Conservation (phyloP, 1,284 basidiomycete genomes). For the Pterulicium gracile region DNA sequence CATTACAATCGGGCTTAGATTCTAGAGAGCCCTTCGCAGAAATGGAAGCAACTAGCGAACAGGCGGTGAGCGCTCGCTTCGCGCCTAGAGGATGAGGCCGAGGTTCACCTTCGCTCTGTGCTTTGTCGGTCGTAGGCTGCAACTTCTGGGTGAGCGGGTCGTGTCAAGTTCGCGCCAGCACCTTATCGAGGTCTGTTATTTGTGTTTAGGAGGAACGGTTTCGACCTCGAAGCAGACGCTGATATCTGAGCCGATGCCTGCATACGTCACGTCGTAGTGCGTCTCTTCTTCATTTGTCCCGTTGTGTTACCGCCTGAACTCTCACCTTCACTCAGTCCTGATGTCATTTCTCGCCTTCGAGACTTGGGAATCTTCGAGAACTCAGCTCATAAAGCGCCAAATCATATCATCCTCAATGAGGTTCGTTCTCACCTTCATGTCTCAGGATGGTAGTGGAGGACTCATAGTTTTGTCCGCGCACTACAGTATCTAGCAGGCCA, state of each 20-base stretch:
- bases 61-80: background rate
- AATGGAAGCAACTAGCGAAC: background rate
- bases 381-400: slow-evolving; percentile 60
- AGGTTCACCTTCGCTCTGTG: background rate
- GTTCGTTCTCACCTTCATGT: slow-evolving; percentile 22
- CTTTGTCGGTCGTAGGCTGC: background rate
- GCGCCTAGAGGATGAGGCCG: background rate
- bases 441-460: slow-evolving; percentile 6
- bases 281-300: slow-evolving; percentile 18
- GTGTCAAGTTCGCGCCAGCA: background rate
- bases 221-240: slow-evolving; percentile 44
- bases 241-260: slow-evolving; percentile 52
- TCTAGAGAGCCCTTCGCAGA: background rate
- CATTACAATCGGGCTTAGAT: background rate
- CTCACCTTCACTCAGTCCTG: slow-evolving; percentile 40
- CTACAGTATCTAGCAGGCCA: slow-evolving; percentile 76
- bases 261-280: slow-evolving; percentile 51
- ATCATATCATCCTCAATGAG: slow-evolving; percentile 84
- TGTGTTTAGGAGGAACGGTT: background rate
- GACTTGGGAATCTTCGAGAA: slow-evolving; percentile 46
- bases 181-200: background rate
- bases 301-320: slow-evolving; percentile 3
- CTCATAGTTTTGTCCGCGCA: slow-evolving; percentile 8
- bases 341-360: slow-evolving; percentile 61
- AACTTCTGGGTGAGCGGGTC: background rate